Evolutionary conservation across 2,329 filamentous ascomycete genomes (phyloP).

Genomic region (Neospermospora avenae): DNA sequence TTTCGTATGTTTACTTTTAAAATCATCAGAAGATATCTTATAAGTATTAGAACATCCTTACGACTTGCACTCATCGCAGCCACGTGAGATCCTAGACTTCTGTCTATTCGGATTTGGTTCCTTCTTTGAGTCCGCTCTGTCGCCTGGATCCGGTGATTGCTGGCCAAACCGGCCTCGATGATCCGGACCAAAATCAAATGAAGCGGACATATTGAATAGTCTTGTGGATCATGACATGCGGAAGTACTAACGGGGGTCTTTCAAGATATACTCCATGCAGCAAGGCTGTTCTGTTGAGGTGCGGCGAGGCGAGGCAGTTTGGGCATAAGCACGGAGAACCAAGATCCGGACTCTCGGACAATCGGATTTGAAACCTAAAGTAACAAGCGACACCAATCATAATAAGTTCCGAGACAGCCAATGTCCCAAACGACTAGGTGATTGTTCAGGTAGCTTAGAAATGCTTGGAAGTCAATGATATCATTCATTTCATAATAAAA

Average conservation of each 20-base stretch:
- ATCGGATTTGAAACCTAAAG: background rate
- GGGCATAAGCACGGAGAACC: background rate
- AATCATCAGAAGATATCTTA: background rate
- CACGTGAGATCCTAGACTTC: constrained; percentile 13
- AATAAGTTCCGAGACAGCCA: no score
- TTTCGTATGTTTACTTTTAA: constrained; percentile 13
- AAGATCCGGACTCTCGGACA: background rate
- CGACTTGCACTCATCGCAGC: constrained; percentile 16
- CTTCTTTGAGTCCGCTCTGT: background rate
- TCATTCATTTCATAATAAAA: no score
- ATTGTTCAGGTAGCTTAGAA: no score
- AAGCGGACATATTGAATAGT: background rate
- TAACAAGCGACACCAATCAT: background rate
- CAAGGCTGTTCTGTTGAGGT: background rate
- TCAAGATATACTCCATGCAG: background rate
- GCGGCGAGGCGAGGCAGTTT: background rate
- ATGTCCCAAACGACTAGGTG: no score
- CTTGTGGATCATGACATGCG: background rate
- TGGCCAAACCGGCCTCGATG: background rate
- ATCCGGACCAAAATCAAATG: background rate
- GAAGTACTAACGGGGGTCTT: background rate
- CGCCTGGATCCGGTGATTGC: background rate
- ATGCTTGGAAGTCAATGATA: no score
- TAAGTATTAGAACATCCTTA: background rate
- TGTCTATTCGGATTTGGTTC: constrained; percentile 9